Evolutionary conservation across 768 basidiomycete genomes (phyloP).

Genomic region (Lanmaoa pseudosensibilis): DNA sequence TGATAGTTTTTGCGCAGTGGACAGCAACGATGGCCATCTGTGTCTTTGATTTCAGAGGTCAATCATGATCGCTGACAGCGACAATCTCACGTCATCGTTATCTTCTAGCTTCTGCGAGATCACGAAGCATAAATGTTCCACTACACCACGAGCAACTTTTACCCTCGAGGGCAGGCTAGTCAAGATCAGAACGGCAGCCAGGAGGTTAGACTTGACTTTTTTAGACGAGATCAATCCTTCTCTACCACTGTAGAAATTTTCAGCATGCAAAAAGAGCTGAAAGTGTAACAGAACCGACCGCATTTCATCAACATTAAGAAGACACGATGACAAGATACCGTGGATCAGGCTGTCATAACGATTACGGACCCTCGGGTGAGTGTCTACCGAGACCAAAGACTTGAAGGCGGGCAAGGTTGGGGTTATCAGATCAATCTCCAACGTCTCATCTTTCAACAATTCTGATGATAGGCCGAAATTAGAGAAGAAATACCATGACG

Average conservation of each 20-base stretch:
- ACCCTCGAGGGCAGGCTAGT: slow-evolving; percentile 71
- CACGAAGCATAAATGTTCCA: slow-evolving; percentile 84
- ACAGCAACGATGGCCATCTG: slow-evolving; percentile 83
- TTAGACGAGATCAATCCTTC: slow-evolving; percentile 70
- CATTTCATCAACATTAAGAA: slow-evolving; percentile 89
- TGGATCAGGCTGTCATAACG: slow-evolving; percentile 66
- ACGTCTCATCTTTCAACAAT: slow-evolving; percentile 81
- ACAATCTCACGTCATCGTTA: slow-evolving; percentile 56
- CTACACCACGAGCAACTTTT: slow-evolving; percentile 66
- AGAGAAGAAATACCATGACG: neutral
- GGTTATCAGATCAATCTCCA: slow-evolving; percentile 75
- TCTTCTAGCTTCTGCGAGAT: slow-evolving; percentile 80
- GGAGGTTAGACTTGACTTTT: slow-evolving; percentile 88
- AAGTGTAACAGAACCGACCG: slow-evolving; percentile 50
- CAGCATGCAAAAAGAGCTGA: slow-evolving; percentile 1
- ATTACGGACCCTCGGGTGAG: slow-evolving; percentile 43
- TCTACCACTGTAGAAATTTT: slow-evolving; percentile 58
- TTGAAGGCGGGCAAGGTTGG: slow-evolving; percentile 83
- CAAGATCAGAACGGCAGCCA: slow-evolving; percentile 82
- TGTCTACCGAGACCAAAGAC: slow-evolving; percentile 56
- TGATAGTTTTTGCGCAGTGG: slow-evolving; percentile 86
- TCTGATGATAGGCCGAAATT: slow-evolving; percentile 42
- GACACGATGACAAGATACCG: slow-evolving; percentile 80
- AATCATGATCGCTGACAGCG: neutral
- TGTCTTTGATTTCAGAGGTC: slow-evolving; percentile 3